Base-by-base conservation (phyloP, 1,139 yeast species). In the Wickerhamomyces sp. region DNA sequence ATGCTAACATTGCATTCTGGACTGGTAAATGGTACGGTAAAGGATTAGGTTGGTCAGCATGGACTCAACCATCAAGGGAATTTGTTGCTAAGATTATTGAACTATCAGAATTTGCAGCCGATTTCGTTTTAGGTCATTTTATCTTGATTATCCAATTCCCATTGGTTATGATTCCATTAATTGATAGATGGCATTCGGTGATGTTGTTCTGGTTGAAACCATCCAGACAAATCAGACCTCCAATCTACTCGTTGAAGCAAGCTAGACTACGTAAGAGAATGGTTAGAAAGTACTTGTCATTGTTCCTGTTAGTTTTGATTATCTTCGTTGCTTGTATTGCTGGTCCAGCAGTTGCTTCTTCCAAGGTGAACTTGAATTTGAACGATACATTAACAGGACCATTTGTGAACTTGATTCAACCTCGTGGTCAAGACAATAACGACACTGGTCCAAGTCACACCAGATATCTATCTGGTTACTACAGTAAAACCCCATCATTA, bases 151-250 rank as follows among this genome's bases (percentile, higher is more conserved):
- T 81, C 55, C 97, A 92, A 70, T 75, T 88, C 62, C 99, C 99
- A 56, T 61, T 89, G 42, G 74, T 94, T 53, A 74, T 77, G 52
- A 69, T 92, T 56, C 99, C 99, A 59, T 75, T 79, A 67, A 72
- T 90, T 64, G 98, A 92, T 71, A 86, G 90, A 73, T 89, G 96
- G 95, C 99, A 92, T 70, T 90, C 98, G 35, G 85, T 90, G 68
- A 82, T 92, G 92, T 77, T 92, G 68, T 92, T 92, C 81, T 92
- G 99, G 99, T 82, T 92, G 69, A 87, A 89, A 66, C 98, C 98
- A 48, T 83, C 95, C 46, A 84, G 95, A 70, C 96, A 92, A 72
- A 92, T 92, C 60, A 87, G 99, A 68, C 98, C 97, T 51, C 99
- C 98, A 56, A 92, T 94, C 62, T 94, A 88, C 70, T 89, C 97